Evolutionary conservation across 768 basidiomycete species (phyloP).

Genomic region (Kwoniella dejecticola): DNA sequence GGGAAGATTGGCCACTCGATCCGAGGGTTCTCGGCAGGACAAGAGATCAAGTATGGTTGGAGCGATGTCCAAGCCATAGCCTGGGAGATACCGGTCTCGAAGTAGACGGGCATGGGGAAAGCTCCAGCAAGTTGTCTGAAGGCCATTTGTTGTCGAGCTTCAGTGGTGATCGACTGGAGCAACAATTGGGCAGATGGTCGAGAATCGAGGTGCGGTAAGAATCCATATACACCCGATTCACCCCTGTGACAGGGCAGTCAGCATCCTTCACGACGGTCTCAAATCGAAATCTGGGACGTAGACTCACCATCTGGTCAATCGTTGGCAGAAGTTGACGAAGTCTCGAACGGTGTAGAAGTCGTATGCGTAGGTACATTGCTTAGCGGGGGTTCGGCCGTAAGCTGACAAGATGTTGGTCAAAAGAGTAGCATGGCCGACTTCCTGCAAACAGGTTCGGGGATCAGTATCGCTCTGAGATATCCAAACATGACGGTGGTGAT

Average conservation of each 20-base stretch:
- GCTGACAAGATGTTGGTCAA: slow-evolving; percentile 62
- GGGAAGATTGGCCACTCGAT: slow-evolving; percentile 66
- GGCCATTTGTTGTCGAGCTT: slow-evolving; percentile 68
- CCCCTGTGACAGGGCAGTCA: slow-evolving; percentile 55
- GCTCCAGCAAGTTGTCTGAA: slow-evolving; percentile 66
- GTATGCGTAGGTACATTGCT: slow-evolving; percentile 63
- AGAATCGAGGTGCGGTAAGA: slow-evolving; percentile 67
- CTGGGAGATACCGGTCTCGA: slow-evolving; percentile 64
- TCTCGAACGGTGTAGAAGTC: slow-evolving; percentile 64
- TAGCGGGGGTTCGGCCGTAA: slow-evolving; percentile 46
- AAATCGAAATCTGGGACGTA: background rate
- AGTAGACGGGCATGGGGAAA: slow-evolving; percentile 64
- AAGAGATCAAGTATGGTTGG: slow-evolving; percentile 61
- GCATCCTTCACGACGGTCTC: background rate
- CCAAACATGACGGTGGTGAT: background rate
- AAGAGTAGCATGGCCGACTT: slow-evolving; percentile 65
- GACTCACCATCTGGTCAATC: slow-evolving; percentile 57
- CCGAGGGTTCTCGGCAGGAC: slow-evolving; percentile 62
- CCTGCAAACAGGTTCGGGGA: slow-evolving; percentile 58
- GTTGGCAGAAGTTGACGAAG: slow-evolving; percentile 66
- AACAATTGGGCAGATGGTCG: slow-evolving; percentile 62
- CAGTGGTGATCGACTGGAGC: slow-evolving; percentile 64
- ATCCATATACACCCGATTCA: slow-evolving; percentile 67
- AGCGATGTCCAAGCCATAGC: slow-evolving; percentile 67
- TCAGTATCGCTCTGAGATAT: no score